Base-by-base conservation (phyloP, 495 filamentous ascomycete species). In the Aspergillus egyptiacus region DNA sequence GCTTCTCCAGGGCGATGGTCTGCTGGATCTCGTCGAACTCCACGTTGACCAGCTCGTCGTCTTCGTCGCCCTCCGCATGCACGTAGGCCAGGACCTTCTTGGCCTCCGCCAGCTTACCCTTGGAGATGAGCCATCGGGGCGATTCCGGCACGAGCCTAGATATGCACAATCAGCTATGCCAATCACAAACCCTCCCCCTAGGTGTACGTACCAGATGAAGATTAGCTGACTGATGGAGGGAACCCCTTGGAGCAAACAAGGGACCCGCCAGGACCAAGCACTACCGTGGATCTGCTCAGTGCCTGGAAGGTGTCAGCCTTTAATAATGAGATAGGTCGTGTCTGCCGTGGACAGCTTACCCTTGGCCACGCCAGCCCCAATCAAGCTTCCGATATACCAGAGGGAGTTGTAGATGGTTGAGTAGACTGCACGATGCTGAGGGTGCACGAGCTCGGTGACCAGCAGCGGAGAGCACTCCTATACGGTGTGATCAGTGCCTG, bases 11-110 rank as follows among this genome's bases (percentile, higher is more conserved):
- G 2, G 32, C 34, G 20, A 47, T 27, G 0, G 44, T 47, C 23
- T 47, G 44, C 33, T 36, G 23, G 32, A 47, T 47, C 44, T 47
- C 44, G 13, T 47, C 44, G 33, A 36, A 47, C 13, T 47, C 44
- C 2, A 47, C 32, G n/a, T 47, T 47, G 32, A 47, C 44, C 7
- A 47, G 44, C 33, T 47, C 44, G 14, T 47, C 44, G 20, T 47
- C 33, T 11, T 47, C 44, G n/a, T 47, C 44, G 20, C 44, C 44
- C 20, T 47, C 32, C 0, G 44, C 44, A 14, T 47, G 44, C n/a
- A 47, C 44, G 15, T 47, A 47, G 3, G 44, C 44, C 44, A 47
- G 33, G 20, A 47, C n/a, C 44, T 47, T 47, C 32, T 47, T 47
- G 3, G 44, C 44, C 18, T 47, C 13, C 22, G 18, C 32, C 5